These are phyloP conservation scores for Arthrobotrys conoides DNA, from an alignment of 2,329 filamentous ascomycete species.

Conservation along the genomic window DNA sequence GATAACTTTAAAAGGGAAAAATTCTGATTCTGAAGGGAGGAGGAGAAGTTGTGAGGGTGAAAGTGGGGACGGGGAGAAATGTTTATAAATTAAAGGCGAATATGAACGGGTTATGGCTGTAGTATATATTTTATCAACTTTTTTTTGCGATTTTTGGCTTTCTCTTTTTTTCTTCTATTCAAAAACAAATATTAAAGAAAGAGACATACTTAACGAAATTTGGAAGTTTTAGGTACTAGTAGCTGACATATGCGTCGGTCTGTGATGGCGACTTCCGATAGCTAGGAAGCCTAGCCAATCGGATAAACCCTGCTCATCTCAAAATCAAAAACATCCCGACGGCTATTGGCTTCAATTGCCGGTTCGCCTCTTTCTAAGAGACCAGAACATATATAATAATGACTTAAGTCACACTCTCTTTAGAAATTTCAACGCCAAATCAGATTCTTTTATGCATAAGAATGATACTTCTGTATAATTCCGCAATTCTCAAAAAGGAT, in stretches of 20 bases:
- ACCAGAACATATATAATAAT: too few species aligned
- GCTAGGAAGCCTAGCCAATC: neutral
- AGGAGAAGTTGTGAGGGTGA: neutral
- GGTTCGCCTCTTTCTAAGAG: neutral
- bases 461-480: neutral
- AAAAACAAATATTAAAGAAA: constrained; percentile 30
- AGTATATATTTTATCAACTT: constrained; percentile 49
- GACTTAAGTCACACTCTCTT: too few species aligned
- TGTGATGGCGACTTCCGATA: too few species aligned
- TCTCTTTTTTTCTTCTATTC: constrained; percentile 6
- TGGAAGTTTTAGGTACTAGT: too few species aligned
- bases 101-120: constrained; percentile 38
- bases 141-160: too few species aligned
- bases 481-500: neutral
- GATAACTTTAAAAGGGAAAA: neutral
- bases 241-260: too few species aligned
- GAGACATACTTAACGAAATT: neutral
- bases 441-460: too few species aligned
- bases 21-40: neutral
- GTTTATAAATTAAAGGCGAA: constrained; percentile 54
- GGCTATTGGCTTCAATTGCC: constrained; percentile 7
- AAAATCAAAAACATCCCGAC: constrained; percentile 8
- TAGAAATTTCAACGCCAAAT: too few species aligned
- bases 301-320: neutral
- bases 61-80: constrained; percentile 5